A percentile compares a stretch with the other conserved stretches of the same genome.
Evolutionary conservation across 805 yeast species (phyloP).

Genomic region (Grigorovia yakushimaensis): DNA sequence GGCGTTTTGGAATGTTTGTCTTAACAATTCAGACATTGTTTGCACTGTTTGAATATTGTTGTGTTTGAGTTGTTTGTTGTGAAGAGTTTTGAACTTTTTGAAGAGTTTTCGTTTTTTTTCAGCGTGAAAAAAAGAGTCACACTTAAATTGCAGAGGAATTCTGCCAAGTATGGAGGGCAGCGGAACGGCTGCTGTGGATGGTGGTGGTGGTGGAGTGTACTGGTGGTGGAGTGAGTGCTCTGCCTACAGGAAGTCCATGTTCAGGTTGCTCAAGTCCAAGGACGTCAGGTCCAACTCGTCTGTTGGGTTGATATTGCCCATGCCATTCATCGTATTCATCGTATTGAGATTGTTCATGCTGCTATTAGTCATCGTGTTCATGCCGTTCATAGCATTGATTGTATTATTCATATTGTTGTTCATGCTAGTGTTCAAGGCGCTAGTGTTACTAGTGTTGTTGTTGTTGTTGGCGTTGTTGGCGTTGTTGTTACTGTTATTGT

Average conservation of each 20-base stretch:
- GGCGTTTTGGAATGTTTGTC: slow-evolving; percentile 47
- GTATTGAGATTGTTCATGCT: slow-evolving; percentile 8
- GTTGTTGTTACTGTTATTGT: slow-evolving; percentile 5
- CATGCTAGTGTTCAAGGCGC: background rate
- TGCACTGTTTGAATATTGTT: background rate
- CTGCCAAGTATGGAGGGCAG: too few species aligned
- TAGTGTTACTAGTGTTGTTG: slow-evolving; percentile 6
- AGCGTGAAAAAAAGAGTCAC: too few species aligned
- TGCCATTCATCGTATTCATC: slow-evolving; percentile 5
- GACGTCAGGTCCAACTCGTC: slow-evolving; percentile 18
- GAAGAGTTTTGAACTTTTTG: background rate
- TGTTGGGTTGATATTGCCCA: slow-evolving; percentile 4
- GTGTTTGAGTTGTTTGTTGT: background rate
- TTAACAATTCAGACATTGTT: slow-evolving; percentile 31
- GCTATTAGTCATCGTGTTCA: background rate
- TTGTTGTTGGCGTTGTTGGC: slow-evolving; percentile 4
- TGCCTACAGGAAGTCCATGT: slow-evolving; percentile 23
- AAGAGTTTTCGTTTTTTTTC: too few species aligned
- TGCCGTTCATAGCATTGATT: background rate
- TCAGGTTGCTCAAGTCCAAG: slow-evolving; percentile 22
- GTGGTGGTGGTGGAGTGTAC: too few species aligned
- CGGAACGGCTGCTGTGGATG: too few species aligned
- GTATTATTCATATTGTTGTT: too few species aligned
- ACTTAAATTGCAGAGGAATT: too few species aligned
- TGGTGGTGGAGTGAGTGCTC: too few species aligned